phyloP scores from a whole-genome alignment of 345 rosid species.

The Citrus sp. region DNA sequence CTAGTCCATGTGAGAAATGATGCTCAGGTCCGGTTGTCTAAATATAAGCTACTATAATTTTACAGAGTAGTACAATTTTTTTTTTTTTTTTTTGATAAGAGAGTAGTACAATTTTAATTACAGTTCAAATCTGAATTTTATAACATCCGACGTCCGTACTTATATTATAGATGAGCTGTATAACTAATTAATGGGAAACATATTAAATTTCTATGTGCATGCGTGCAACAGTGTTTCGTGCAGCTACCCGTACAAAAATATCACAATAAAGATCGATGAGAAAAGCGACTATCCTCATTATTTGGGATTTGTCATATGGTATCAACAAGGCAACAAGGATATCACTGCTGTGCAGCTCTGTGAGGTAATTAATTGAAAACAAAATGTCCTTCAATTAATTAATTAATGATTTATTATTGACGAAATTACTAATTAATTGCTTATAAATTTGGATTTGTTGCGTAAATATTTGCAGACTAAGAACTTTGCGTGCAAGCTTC shows the following conservation, averaged over 20 bases:
- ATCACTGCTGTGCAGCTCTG: constrained; percentile 73
- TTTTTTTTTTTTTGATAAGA: too few relatives aligned
- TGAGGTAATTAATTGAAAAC: constrained; percentile 36
- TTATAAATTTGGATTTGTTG: not conserved
- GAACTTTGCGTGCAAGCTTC: constrained; percentile 50
- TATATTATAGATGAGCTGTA: too few relatives aligned
- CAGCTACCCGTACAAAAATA: constrained; percentile 54
- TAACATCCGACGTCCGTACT: too few relatives aligned
- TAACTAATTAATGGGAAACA: not conserved
- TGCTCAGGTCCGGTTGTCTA: too few relatives aligned
- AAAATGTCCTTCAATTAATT: not conserved
- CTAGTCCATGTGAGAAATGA: not conserved
- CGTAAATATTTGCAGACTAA: constrained; percentile 35
- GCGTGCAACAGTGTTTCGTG: constrained; percentile 48
- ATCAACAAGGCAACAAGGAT: constrained; percentile 65
- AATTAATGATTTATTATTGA: not conserved
- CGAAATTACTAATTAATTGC: not conserved
- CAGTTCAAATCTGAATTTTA: too few relatives aligned
- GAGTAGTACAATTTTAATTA: too few relatives aligned
- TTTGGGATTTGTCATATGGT: constrained; percentile 56
- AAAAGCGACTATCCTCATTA: constrained; percentile 62
- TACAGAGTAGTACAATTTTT: too few relatives aligned
- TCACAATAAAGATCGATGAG: constrained; percentile 67
- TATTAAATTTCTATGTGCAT: not conserved
- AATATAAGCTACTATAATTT: too few relatives aligned